phyloP scores from a whole-genome alignment of 164 flowering plant species.

The Nelumbo lutea region DNA sequence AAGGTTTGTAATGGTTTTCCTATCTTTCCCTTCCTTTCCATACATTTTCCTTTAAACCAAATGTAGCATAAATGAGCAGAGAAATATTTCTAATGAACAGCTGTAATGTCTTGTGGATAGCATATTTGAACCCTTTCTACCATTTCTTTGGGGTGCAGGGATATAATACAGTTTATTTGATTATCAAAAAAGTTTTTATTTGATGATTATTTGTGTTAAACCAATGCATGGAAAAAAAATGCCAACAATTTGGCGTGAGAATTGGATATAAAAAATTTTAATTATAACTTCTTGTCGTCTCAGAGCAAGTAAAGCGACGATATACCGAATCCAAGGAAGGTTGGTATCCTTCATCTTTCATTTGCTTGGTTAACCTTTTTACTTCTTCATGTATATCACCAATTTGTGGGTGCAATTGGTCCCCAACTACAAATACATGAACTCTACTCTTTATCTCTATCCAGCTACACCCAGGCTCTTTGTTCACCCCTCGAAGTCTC shows the following conservation, averaged over 20 bases:
- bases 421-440: conserved; percentile 78
- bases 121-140: too few species aligned
- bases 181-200: too few species aligned
- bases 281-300: not conserved
- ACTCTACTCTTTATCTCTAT: conserved; percentile 53
- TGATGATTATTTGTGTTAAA: too few species aligned
- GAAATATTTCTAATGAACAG: too few species aligned
- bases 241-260: not conserved
- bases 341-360: conserved; percentile 57
- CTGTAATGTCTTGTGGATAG: too few species aligned
- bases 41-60: too few species aligned
- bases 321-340: conserved; percentile 24
- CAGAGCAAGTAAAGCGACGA: not conserved
- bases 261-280: not conserved
- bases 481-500: conserved; percentile 54
- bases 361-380: conserved; percentile 35
- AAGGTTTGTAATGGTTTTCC: too few species aligned
- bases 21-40: too few species aligned
- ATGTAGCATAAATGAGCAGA: too few species aligned
- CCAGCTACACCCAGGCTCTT: conserved; percentile 93
- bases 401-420: conserved; percentile 58
- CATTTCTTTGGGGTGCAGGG: too few species aligned
- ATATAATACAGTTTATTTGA: too few species aligned
- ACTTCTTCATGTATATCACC: conserved; percentile 36
- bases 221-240: not conserved